Evolutionary conservation across 352 stramenopile species (phyloP).

Genomic region (Phytophthora constricta): DNA sequence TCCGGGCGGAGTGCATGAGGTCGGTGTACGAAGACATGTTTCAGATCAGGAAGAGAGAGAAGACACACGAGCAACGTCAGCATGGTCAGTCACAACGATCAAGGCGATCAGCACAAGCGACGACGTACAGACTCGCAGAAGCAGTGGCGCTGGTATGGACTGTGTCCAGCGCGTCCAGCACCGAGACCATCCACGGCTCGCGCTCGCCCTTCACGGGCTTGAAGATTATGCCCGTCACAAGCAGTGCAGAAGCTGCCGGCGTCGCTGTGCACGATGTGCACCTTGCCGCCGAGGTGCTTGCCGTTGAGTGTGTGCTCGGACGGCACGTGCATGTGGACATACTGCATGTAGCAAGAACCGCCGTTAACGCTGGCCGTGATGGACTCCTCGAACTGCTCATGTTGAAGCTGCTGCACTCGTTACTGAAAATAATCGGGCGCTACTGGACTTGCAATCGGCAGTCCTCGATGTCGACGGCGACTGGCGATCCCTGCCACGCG

Average conservation of each 20-base stretch:
- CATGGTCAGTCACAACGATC: background rate
- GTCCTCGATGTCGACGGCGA: slow-evolving; percentile 52
- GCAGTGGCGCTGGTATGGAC: slow-evolving; percentile 1
- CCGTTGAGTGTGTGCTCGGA: slow-evolving; percentile 53
- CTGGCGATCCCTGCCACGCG: slow-evolving; percentile 32
- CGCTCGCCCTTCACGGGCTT: slow-evolving; percentile 4
- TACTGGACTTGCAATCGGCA: too few relatives aligned
- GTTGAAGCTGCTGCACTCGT: slow-evolving; percentile 31
- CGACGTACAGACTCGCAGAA: slow-evolving; percentile 15
- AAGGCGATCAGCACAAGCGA: background rate
- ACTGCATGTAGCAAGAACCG: slow-evolving; percentile 36
- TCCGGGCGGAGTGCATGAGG: slow-evolving; percentile 36
- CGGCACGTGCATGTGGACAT: slow-evolving; percentile 51
- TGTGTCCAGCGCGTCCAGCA: slow-evolving; percentile 12
- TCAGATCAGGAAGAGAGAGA: background rate
- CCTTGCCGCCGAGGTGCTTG: slow-evolving; percentile 36
- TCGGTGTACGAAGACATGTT: slow-evolving; percentile 40
- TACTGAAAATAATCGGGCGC: slow-evolving; percentile 30
- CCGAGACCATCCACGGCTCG: slow-evolving; percentile 7
- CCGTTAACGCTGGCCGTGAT: slow-evolving; percentile 28
- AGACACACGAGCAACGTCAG: too few relatives aligned
- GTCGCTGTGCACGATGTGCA: slow-evolving; percentile 55
- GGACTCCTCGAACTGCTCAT: slow-evolving; percentile 29
- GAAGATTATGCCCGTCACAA: slow-evolving; percentile 14
- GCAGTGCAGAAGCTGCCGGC: slow-evolving; percentile 9